Evolutionary conservation across 768 basidiomycete species (phyloP).

Genomic region (Mycena metata): DNA sequence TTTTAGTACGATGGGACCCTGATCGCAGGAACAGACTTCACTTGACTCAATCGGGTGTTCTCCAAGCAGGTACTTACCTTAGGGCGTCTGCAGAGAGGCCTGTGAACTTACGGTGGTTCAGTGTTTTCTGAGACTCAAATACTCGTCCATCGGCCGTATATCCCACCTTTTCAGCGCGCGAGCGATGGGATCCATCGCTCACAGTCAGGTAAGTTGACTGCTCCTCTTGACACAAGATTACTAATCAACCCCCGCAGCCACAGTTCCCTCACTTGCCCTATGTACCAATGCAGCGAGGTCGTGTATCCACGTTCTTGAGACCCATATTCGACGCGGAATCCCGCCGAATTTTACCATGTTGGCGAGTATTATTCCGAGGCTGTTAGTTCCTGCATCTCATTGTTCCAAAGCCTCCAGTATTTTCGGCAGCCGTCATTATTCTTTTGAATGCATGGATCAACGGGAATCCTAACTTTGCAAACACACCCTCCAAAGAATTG

Average conservation of each 20-base stretch:
- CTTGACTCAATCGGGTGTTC: slow-evolving; percentile 41
- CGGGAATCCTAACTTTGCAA: slow-evolving; percentile 47
- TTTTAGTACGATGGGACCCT: slow-evolving; percentile 51
- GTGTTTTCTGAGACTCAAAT: slow-evolving; percentile 59
- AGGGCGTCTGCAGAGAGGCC: not conserved
- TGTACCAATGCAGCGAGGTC: slow-evolving; percentile 80
- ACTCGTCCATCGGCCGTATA: slow-evolving; percentile 77
- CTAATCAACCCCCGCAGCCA: slow-evolving; percentile 7
- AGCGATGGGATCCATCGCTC: no score
- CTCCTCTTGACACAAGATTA: not conserved
- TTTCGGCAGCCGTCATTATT: slow-evolving; percentile 54
- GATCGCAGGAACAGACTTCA: slow-evolving; percentile 34
- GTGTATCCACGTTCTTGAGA: slow-evolving; percentile 70
- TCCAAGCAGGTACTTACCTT: slow-evolving; percentile 29
- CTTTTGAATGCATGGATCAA: slow-evolving; percentile 64
- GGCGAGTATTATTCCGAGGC: slow-evolving; percentile 25
- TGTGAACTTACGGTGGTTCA: not conserved
- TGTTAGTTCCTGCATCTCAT: not conserved
- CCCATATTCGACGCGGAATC: slow-evolving; percentile 36
- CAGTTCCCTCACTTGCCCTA: slow-evolving; percentile 72
- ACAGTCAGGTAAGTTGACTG: no score
- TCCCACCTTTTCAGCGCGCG: no score
- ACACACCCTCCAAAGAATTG: slow-evolving; percentile 54
- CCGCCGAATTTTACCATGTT: slow-evolving; percentile 22
- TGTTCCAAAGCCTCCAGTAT: slow-evolving; percentile 37